Conservation (phyloP, 192 early-diverging fungal genomes). For the Cladochytrium replicatum region DNA sequence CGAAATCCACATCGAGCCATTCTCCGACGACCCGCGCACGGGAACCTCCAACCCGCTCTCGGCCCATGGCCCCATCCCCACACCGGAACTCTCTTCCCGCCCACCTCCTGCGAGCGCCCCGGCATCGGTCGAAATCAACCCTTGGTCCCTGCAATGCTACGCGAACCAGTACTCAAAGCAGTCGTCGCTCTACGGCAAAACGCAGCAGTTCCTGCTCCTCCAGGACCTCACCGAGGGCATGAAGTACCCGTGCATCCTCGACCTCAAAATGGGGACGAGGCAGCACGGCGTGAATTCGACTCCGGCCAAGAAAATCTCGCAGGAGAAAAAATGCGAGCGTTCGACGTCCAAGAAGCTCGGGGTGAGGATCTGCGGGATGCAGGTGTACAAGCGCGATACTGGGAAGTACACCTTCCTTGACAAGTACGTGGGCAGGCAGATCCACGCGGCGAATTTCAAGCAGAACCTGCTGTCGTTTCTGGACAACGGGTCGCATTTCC, state of each 20-base stretch:
- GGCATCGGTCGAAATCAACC: conserved; percentile 20
- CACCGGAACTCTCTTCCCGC: too few species aligned
- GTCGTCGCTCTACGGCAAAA: conserved; percentile 13
- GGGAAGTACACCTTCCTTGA: conserved; percentile 75
- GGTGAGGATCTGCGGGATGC: conserved; percentile 96
- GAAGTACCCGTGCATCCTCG: conserved; percentile 86
- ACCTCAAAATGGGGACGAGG: conserved; percentile 97
- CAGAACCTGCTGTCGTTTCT: conserved; percentile 71
- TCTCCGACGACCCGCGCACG: background rate
- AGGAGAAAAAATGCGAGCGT: conserved; percentile 84
- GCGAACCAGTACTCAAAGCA: conserved; percentile 27
- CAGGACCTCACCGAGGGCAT: conserved; percentile 88
- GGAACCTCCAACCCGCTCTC: background rate
- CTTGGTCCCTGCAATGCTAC: conserved; percentile 41
- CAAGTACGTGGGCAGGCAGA: conserved; percentile 90
- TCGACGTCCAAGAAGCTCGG: conserved; percentile 88
- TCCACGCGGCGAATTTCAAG: conserved; percentile 70
- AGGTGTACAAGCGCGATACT: conserved; percentile 75
- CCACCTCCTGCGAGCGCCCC: background rate
- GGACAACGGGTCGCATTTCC: conserved; percentile 69
- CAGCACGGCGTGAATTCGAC: conserved; percentile 89
- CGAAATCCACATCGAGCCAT: conserved; percentile 16
- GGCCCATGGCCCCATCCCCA: too few species aligned
- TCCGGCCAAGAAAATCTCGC: conserved; percentile 69
- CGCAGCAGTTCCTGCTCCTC: conserved; percentile 80